Percentiles rank a stretch among this genome's conserved stretches.
Conservation (phyloP, 2,329 filamentous ascomycete species). For the Diaporthe citrichinensis region DNA sequence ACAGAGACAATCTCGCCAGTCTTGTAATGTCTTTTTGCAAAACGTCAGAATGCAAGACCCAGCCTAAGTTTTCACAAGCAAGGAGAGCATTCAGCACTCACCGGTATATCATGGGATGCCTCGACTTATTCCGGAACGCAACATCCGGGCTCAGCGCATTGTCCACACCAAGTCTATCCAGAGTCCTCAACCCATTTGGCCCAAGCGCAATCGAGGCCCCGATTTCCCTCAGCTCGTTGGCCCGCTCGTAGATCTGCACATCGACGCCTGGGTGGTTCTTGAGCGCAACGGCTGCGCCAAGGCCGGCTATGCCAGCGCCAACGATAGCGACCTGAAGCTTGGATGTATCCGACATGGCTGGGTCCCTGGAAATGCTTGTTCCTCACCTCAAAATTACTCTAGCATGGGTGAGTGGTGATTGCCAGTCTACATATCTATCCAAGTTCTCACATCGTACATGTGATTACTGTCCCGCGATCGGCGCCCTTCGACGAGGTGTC, state of each 20-base stretch:
- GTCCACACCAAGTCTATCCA: conserved; percentile 64
- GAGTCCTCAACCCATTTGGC: conserved; percentile 66
- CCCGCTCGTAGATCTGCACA: conserved; percentile 65
- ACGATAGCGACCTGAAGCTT: conserved; percentile 60
- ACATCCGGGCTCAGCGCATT: conserved; percentile 59
- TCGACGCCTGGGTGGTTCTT: conserved; percentile 54
- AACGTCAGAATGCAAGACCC: neutral
- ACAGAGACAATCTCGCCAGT: conserved; percentile 61
- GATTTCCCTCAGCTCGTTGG: conserved; percentile 60
- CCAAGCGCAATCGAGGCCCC: conserved; percentile 65
- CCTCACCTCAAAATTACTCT: neutral
- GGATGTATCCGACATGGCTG: conserved; percentile 8
- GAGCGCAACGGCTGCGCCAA: conserved; percentile 60
- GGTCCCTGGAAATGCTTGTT: neutral
- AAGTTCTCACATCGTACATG: neutral
- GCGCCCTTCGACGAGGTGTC: conserved; percentile 10
- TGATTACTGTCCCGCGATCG: conserved; percentile 15
- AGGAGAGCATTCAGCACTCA: conserved; percentile 46
- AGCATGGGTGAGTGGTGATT: neutral
- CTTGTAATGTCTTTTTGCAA: conserved; percentile 53
- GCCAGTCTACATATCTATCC: neutral
- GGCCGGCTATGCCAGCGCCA: conserved; percentile 66
- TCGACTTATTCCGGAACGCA: conserved; percentile 57
- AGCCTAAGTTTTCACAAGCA: too few species aligned
- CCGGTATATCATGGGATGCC: conserved; percentile 61